Base-by-base conservation (phyloP, 2,329 filamentous ascomycete species). In the Microdochium nivale region DNA sequence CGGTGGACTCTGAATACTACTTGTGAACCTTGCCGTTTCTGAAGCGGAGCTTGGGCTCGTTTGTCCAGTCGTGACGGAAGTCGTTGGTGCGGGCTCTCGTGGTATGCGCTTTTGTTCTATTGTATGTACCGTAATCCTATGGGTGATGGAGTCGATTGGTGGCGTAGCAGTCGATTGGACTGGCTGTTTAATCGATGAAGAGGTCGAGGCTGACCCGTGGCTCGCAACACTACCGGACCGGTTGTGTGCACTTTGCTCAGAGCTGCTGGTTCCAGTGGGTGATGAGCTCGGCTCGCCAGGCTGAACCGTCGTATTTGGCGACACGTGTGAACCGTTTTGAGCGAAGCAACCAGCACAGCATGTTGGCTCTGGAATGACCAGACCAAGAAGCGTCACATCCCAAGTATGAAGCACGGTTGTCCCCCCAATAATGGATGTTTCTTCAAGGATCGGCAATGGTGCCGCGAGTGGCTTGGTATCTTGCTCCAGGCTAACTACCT, bases 391-490 rank as follows among this genome's bases (percentile, higher is more conserved):
- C 16, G 40, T 44, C 40, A 44, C 40, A 23, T 44, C 21, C n/a
- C 21, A 16, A 21, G 21, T 44, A 8, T 7, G 13, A 8, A 23
- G 3, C 40, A 7, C 19, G 21, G 7, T 19, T 23, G 40, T 44
- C 19, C 23, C 14, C 19, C 8, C 40, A 13, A 44, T 7, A 23
- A 19, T 23, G 21, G 40, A 23, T 21, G 40, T 13, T 19, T 44
- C 8, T 19, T 23, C 40, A 11, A 19, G 40, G 8, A 44, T 19
- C 19, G 40, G 40, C 60, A 65, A 35, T 57, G 64, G 23, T 59
- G 61, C 3, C 55, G 53, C 51, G 60, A 60, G 30, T 47, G 48
- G 47, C 61, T 61, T 49, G 62, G 59, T 27, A 19, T 44, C 40
- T 23, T 21, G 40, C 40, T 44, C 40, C 16, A 23, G 10, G 16